Evolutionary conservation across 75 land plant species (phyloP).

Genomic region (Cunninghamia lanceolata): DNA sequence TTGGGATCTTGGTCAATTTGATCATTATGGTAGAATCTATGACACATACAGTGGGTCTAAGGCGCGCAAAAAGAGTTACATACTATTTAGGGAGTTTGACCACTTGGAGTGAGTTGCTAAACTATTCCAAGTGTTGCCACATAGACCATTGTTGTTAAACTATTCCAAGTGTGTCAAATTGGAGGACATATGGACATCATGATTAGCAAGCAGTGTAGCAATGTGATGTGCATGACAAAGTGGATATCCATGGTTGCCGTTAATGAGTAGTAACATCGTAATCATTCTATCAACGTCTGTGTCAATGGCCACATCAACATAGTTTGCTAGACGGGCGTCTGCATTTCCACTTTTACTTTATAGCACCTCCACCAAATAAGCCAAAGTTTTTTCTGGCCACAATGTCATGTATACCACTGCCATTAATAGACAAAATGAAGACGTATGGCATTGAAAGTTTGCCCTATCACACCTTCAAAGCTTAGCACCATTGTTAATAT

Average conservation of each 20-base stretch:
- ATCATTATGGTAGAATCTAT: no score
- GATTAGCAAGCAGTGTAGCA: slow-evolving; percentile 63
- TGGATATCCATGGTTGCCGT: slow-evolving; percentile 31
- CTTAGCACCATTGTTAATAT: no score
- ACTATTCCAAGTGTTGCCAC: no score
- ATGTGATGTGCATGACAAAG: slow-evolving; percentile 48
- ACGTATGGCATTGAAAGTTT: no score
- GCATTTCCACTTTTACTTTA: slow-evolving; percentile 66
- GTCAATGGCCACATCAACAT: slow-evolving; percentile 70
- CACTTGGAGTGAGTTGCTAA: no score
- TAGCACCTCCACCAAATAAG: slow-evolving; percentile 63
- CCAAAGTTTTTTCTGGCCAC: slow-evolving; percentile 70
- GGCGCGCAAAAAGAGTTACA: no score
- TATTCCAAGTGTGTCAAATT: no score
- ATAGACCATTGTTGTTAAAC: no score
- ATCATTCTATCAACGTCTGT: slow-evolving; percentile 76
- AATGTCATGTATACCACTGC: slow-evolving; percentile 69
- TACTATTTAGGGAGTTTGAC: no score
- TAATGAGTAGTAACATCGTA: slow-evolving; percentile 60
- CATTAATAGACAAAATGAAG: slow-evolving; percentile 75
- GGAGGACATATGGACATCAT: slow-evolving; percentile 36
- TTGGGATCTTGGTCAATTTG: no score
- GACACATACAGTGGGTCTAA: no score
- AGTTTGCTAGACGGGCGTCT: slow-evolving; percentile 65
- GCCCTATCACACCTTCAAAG: no score